These are phyloP conservation scores for Teunomyces cretensis DNA, from an alignment of 805 yeast genomes.

Conservation along the genomic window DNA sequence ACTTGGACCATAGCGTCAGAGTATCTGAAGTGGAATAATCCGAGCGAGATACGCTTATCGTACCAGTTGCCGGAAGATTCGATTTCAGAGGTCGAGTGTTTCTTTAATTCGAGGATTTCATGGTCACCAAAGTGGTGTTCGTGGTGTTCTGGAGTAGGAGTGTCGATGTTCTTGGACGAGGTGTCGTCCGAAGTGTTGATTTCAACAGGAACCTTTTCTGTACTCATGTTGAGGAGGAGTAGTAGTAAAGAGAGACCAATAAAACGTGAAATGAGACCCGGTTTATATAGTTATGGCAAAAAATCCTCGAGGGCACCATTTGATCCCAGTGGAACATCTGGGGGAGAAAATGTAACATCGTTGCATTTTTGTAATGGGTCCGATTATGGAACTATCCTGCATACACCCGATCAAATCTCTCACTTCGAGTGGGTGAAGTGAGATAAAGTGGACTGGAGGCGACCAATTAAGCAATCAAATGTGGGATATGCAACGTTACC, in stretches of 20 bases:
- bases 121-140: conserved; percentile 5
- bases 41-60: conserved; percentile 18
- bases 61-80: conserved; percentile 44
- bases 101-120: conserved; percentile 20
- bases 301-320: neutral
- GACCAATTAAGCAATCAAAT: too few species aligned
- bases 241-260: neutral
- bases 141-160: neutral
- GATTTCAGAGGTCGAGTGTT: conserved; percentile 29
- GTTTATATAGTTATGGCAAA: neutral
- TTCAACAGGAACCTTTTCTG: conserved; percentile 5
- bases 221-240: neutral
- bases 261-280: neutral
- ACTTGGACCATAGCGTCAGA: conserved; percentile 43
- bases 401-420: neutral
- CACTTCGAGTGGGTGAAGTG: neutral
- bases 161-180: conserved; percentile 3
- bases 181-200: conserved; percentile 6
- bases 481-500: too few species aligned
- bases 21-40: conserved; percentile 21
- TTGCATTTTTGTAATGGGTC: conserved; percentile 4
- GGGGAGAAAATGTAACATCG: conserved; percentile 7
- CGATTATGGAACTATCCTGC: neutral
- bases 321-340: neutral
- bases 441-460: neutral